phyloP scores from a whole-genome alignment of 768 basidiomycete species.

The Rhizopogon rudus region DNA sequence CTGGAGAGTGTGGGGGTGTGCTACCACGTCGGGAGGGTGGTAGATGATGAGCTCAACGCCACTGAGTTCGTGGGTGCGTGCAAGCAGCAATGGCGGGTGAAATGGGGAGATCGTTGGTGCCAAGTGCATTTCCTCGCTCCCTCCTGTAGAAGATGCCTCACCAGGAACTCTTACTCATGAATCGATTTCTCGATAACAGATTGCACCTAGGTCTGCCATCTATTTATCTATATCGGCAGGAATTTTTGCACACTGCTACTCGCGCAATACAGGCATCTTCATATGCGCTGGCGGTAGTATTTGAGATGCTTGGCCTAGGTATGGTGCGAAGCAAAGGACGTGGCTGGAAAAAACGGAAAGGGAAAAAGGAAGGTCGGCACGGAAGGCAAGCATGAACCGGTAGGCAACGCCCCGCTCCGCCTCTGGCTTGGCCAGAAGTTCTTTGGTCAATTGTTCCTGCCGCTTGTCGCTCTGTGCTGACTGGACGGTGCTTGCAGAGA shows the following conservation, averaged over 20 bases:
- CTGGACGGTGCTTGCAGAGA: slow-evolving; percentile 31
- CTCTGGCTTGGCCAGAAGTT: slow-evolving; percentile 72
- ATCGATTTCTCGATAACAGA: slow-evolving; percentile 8
- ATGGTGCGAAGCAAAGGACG: slow-evolving; percentile 37
- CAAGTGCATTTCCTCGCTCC: slow-evolving; percentile 41
- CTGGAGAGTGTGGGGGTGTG: slow-evolving; percentile 58
- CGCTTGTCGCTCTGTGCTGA: not conserved
- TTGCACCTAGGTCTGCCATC: slow-evolving; percentile 53
- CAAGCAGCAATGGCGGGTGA: slow-evolving; percentile 34
- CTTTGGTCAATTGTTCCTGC: slow-evolving; percentile 41
- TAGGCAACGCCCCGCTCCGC: slow-evolving; percentile 62
- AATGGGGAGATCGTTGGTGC: slow-evolving; percentile 49
- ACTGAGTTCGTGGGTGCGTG: slow-evolving; percentile 41
- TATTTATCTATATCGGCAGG: slow-evolving; percentile 49
- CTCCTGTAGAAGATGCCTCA: too few species aligned
- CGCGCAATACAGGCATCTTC: slow-evolving; percentile 53
- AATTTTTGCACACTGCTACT: slow-evolving; percentile 67
- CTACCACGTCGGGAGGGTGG: slow-evolving; percentile 47
- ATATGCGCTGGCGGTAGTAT: slow-evolving; percentile 58
- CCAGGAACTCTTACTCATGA: slow-evolving; percentile 3
- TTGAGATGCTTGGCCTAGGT: slow-evolving; percentile 67
- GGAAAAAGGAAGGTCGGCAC: not conserved
- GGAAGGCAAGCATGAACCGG: slow-evolving; percentile 19
- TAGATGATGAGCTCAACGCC: not conserved
- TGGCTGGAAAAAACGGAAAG: slow-evolving; percentile 1